Percentiles rank a stretch among this genome's conserved stretches.
phyloP scores from a whole-genome alignment of 306 rosid species.

The Quercus bicolor region DNA sequence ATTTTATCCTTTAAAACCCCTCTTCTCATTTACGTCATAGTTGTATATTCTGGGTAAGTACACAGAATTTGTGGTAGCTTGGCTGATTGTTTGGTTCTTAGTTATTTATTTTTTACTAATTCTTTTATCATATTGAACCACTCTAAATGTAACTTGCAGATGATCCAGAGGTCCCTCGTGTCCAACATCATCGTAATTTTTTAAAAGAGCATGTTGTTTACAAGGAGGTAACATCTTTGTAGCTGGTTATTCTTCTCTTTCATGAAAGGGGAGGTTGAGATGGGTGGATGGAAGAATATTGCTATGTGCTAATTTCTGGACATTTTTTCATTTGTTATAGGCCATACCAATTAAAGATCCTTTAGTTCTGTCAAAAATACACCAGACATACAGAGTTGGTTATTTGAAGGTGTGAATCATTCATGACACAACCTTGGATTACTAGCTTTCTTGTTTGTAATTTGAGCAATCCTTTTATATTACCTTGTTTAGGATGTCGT shows the following conservation, averaged over 20 bases:
- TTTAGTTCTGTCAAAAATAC: conserved; percentile 80
- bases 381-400: conserved; percentile 93
- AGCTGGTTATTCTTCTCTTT: conserved; percentile 8
- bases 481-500: conserved; percentile 73
- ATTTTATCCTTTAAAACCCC: neutral
- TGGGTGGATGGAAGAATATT: conserved; percentile 2
- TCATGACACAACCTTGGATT: conserved; percentile 1
- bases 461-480: conserved; percentile 10
- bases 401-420: conserved; percentile 71
- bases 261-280: neutral
- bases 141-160: conserved; percentile 48
- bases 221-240: conserved; percentile 66
- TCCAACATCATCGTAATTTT: conserved; percentile 77
- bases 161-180: conserved; percentile 69
- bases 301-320: neutral
- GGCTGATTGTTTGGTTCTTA: conserved; percentile 9
- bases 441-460: conserved; percentile 2
- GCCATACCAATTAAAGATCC: conserved; percentile 89
- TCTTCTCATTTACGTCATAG: neutral
- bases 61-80: neutral
- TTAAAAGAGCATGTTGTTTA: conserved; percentile 85
- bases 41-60: neutral
- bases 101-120: conserved; percentile 15
- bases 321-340: conserved; percentile 36
- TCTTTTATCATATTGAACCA: conserved; percentile 12